Conservation (phyloP, 192 early-diverging fungal species). For the Rhizoclosmatium sp. region DNA sequence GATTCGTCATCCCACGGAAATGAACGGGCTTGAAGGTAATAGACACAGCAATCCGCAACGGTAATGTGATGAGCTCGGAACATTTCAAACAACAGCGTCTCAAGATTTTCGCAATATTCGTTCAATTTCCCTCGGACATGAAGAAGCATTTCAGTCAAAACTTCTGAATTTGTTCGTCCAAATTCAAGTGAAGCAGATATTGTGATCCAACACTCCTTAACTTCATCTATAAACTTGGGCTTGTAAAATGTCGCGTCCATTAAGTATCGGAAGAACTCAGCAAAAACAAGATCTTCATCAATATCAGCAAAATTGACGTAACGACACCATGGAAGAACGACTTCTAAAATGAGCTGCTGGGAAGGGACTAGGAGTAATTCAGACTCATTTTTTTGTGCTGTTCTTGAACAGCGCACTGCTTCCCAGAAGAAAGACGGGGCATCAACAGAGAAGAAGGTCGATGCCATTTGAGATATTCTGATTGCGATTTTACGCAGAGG, state of each 20-base stretch:
- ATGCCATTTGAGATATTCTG: constrained; percentile 41
- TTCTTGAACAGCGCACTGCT: constrained; percentile 56
- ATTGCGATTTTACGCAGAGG: constrained; percentile 27
- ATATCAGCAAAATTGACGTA: constrained; percentile 45
- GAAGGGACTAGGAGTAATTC: constrained; percentile 39
- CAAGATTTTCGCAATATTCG: constrained; percentile 21
- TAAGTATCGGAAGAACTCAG: constrained; percentile 58
- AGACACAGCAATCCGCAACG: constrained; percentile 36
- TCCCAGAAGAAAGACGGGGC: constrained; percentile 58
- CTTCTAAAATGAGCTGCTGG: constrained; percentile 52
- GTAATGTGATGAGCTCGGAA: constrained; percentile 41
- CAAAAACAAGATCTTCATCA: constrained; percentile 47
- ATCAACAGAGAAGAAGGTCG: constrained; percentile 50
- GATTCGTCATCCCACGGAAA: constrained; percentile 44
- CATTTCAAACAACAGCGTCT: constrained; percentile 34
- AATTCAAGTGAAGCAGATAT: constrained; percentile 40
- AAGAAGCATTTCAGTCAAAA: constrained; percentile 49
- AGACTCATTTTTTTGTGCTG: constrained; percentile 36
- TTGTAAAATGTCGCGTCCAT: constrained; percentile 57
- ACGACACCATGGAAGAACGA: constrained; percentile 56
- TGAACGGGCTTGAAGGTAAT: constrained; percentile 44
- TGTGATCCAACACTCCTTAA: constrained; percentile 45
- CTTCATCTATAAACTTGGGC: constrained; percentile 46
- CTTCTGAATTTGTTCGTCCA: constrained; percentile 46
- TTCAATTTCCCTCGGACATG: constrained; percentile 49